Evolutionary conservation across 2,329 filamentous ascomycete genomes (phyloP).

Genomic region (Plectosphaerella sp.): DNA sequence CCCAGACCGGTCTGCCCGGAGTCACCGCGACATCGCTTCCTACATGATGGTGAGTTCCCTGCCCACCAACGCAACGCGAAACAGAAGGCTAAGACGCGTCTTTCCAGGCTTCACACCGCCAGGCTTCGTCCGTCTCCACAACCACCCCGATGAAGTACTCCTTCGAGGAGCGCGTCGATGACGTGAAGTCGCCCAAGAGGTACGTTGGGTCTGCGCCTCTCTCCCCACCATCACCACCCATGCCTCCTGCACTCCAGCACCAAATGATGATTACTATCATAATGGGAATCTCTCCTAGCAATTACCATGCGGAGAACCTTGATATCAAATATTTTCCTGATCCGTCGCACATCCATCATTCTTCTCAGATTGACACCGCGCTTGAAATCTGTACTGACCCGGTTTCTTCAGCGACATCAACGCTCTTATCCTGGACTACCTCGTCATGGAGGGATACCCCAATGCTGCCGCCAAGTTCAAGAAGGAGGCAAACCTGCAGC

Average conservation of each 20-base stretch:
- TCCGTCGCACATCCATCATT: conserved; percentile 6
- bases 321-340: conserved; percentile 72
- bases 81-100: conserved; percentile 11
- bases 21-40: neutral
- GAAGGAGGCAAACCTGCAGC: conserved; percentile 81
- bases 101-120: conserved; percentile 37
- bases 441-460: conserved; percentile 93
- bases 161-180: conserved; percentile 79
- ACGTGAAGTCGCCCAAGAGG: conserved; percentile 86
- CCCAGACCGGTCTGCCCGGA: too few relatives aligned
- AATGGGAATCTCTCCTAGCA: conserved; percentile 99
- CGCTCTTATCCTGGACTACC: conserved; percentile 89
- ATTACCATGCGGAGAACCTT: conserved; percentile 78
- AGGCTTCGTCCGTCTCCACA: conserved; percentile 62
- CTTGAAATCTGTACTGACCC: conserved; percentile 2
- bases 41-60: neutral
- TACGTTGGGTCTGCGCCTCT: conserved; percentile 34
- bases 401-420: conserved; percentile 76
- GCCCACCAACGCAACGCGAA: too few relatives aligned
- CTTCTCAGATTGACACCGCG: neutral
- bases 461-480: conserved; percentile 91
- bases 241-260: conserved; percentile 14
- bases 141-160: conserved; percentile 65
- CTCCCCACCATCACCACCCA: neutral
- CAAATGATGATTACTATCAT: conserved; percentile 75